Evolutionary conservation across 352 stramenopile species (phyloP), one percentile per base, ranked within the genome.

Genomic region (Pythium chondricola): DNA sequence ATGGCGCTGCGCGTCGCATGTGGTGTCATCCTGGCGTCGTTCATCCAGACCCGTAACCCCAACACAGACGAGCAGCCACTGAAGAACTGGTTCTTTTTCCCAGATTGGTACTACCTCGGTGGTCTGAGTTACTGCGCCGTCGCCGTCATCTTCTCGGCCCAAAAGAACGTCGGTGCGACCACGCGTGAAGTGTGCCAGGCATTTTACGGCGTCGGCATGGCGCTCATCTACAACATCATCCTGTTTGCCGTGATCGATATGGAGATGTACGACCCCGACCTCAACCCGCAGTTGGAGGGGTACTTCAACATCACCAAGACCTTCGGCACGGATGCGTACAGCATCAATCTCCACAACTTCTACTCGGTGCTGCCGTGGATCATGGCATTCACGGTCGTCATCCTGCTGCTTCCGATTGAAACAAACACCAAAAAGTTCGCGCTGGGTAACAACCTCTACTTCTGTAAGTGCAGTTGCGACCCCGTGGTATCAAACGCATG

Each of bases 381-480:
- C 33, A 76, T 89, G 39, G 46, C 81, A 11, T 91, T 88, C 62
- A 91, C 74, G 1, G 61, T 87, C 9, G 66, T 56, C 13, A 54
- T 88, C 18, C 53, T 89, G 27, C 32, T 88, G 32, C 41, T 86
- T 22, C 80, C 80, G 16, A 57, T 88, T 13, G 76, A 88, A 43
- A 88, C 61, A 61, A 92, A 85, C 59, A 88, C 76, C n/a, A 92
- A 92, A 60, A 92, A 88, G 59, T 91, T 88, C 42, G 74, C 78
- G 36, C 32, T 89, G 21, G 74, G 68, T 52, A 89, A 89, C 71
- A 92, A 89, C 42, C 69, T 92, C 26, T 92, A 80, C 65, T 92
- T 92, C 56, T 70, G 70, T 85, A 70, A 21, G 74, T 66, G 29
- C 2, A 14, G 2, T 7, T 26, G 31, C 21, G 7, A 13, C 7